Evolutionary conservation across 2,329 filamentous ascomycete species (phyloP).

Genomic region (Diaporthe aspalathi): DNA sequence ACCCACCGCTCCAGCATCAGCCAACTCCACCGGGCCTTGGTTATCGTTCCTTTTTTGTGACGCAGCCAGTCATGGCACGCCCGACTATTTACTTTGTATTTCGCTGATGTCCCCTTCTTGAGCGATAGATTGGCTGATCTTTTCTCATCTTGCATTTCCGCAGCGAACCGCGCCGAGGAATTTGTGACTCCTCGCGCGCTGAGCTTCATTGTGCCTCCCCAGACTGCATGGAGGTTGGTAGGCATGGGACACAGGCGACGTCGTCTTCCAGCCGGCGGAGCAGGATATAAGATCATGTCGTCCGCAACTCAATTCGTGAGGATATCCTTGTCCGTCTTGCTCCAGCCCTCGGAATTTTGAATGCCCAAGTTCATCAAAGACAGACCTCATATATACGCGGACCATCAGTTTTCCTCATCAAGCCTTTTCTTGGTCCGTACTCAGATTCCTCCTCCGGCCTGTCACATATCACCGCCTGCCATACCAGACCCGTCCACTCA

Average conservation of each 20-base stretch:
- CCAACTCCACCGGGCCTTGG: background rate
- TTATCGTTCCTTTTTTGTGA: background rate
- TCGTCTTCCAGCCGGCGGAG: background rate
- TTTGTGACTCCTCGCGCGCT: background rate
- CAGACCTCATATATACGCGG: too few relatives aligned
- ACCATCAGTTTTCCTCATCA: background rate
- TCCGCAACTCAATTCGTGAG: background rate
- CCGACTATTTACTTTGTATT: conserved; percentile 16
- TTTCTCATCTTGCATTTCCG: background rate
- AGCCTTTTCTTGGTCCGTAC: too few relatives aligned
- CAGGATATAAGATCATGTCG: background rate
- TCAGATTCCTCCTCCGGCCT: too few relatives aligned
- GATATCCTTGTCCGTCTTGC: background rate
- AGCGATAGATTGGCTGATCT: conserved; percentile 11
- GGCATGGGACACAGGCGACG: background rate
- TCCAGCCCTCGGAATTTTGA: too few relatives aligned
- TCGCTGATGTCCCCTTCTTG: background rate
- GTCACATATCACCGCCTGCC: background rate
- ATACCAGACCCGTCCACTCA: too few relatives aligned
- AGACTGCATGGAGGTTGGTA: background rate
- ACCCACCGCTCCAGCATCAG: background rate
- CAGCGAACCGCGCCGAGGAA: background rate
- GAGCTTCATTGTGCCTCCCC: background rate
- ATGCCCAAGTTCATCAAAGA: too few relatives aligned
- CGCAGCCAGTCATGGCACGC: background rate